phyloP scores from a whole-genome alignment of 192 early-diverging fungal genomes.

The Thamnidium elegans region DNA sequence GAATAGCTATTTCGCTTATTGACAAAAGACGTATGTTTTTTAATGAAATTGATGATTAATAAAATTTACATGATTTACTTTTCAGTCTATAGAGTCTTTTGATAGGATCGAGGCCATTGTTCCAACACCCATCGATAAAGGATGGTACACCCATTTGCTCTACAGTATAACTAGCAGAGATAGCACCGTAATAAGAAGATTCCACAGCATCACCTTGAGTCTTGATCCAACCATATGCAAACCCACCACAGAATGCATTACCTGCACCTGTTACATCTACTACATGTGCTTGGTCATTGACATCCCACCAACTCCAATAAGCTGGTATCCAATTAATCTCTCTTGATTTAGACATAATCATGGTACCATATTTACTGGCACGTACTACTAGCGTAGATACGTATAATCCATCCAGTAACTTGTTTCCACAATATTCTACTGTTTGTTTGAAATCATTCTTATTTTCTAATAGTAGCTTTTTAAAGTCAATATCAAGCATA shows the following conservation, averaged over 20 bases:
- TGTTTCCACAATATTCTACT: slow-evolving; percentile 22
- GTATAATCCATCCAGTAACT: not conserved
- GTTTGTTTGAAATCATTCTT: not conserved
- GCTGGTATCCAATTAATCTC: slow-evolving; percentile 30
- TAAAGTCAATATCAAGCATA: slow-evolving; percentile 31
- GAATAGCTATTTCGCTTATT: no score
- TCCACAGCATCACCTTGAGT: slow-evolving; percentile 31
- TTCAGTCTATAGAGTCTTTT: not conserved
- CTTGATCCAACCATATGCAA: slow-evolving; percentile 32
- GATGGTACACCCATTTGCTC: slow-evolving; percentile 43
- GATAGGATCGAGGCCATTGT: slow-evolving; percentile 12
- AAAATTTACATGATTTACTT: no score
- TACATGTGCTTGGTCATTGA: not conserved
- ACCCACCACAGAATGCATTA: slow-evolving; percentile 48
- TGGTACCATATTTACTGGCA: slow-evolving; percentile 34
- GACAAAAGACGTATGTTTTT: no score
- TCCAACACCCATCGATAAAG: slow-evolving; percentile 27
- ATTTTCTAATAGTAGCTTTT: slow-evolving; percentile 8
- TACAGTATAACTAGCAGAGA: slow-evolving; percentile 38
- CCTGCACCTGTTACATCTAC: slow-evolving; percentile 45
- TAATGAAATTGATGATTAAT: no score
- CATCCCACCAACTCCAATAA: slow-evolving; percentile 29
- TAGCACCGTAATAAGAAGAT: slow-evolving; percentile 37
- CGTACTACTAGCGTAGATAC: slow-evolving; percentile 14
- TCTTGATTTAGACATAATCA: slow-evolving; percentile 10